Conservation (phyloP, 352 stramenopile species). For the Pythium monospermum region DNA sequence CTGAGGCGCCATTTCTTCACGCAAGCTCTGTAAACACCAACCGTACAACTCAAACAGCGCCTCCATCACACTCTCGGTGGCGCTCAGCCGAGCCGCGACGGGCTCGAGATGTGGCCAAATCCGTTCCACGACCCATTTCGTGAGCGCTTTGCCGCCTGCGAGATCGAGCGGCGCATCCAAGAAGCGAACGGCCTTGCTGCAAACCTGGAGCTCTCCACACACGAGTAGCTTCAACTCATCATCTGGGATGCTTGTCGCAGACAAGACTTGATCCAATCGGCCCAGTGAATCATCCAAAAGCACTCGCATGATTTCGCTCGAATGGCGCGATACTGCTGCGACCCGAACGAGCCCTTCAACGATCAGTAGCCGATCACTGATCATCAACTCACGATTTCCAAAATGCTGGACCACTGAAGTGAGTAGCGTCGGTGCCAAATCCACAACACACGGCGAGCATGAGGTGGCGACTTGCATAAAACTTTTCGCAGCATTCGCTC, state of each 20-base stretch:
- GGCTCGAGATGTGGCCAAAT: constrained; percentile 58
- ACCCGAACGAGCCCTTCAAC: constrained; percentile 61
- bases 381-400: constrained; percentile 26
- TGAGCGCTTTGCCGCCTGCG: constrained; percentile 43
- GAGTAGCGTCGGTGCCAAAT: constrained; percentile 43
- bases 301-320: constrained; percentile 42
- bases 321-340: constrained; percentile 40
- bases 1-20: constrained; percentile 46
- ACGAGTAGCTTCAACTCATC: constrained; percentile 17
- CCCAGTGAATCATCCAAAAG: constrained; percentile 43
- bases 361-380: constrained; percentile 53
- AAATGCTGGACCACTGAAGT: constrained; percentile 46
- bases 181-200: constrained; percentile 63
- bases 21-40: constrained; percentile 66
- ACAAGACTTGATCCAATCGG: constrained; percentile 44
- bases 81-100: constrained; percentile 33
- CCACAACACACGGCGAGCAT: constrained; percentile 36
- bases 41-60: constrained; percentile 64
- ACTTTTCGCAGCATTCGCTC: constrained; percentile 48
- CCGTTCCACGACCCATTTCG: constrained; percentile 37
- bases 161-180: constrained; percentile 50
- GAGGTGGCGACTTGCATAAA: constrained; percentile 67
- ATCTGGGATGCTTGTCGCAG: not conserved
- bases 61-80: constrained; percentile 40
- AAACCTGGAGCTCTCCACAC: constrained; percentile 57